Percentiles rank a stretch among this genome's conserved stretches.
These are phyloP conservation scores for Chenopodium suecicum DNA, from an alignment of 148 eudicot species.

Conservation along the genomic window DNA sequence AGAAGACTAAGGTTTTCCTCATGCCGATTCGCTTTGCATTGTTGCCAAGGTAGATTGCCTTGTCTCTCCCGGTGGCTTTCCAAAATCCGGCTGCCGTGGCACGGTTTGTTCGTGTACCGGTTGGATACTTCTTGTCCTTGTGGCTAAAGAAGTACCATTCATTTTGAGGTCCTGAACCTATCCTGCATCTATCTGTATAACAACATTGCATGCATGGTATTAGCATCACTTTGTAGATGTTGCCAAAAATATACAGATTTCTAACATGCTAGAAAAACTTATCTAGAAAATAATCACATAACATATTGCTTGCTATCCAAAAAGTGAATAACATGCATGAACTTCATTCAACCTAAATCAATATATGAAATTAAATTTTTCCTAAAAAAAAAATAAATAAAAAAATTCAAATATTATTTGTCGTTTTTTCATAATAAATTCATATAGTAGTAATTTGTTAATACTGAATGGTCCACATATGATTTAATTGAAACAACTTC, in stretches of 20 bases:
- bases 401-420: too few relatives aligned
- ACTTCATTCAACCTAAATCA: too few relatives aligned
- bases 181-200: conserved; percentile 75
- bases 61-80: conserved; percentile 97
- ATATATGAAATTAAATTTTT: too few relatives aligned
- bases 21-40: conserved; percentile 68
- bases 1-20: conserved; percentile 90
- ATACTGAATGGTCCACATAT: background rate
- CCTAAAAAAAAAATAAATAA: too few relatives aligned
- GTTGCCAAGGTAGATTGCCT: conserved; percentile 61
- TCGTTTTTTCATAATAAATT: too few relatives aligned
- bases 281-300: too few relatives aligned
- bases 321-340: too few relatives aligned
- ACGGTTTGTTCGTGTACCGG: conserved; percentile 85
- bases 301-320: too few relatives aligned
- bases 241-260: background rate
- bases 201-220: background rate
- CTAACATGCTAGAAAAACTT: too few relatives aligned
- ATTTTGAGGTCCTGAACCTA: conserved; percentile 82
- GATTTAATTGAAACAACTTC: too few relatives aligned
- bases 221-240: background rate
- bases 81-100: conserved; percentile 90
- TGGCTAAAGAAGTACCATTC: conserved; percentile 97
- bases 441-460: too few relatives aligned
- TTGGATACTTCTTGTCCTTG: conserved; percentile 93